Evolutionary conservation across 768 basidiomycete genomes (phyloP).

Genomic region (Lactarius trivialis): DNA sequence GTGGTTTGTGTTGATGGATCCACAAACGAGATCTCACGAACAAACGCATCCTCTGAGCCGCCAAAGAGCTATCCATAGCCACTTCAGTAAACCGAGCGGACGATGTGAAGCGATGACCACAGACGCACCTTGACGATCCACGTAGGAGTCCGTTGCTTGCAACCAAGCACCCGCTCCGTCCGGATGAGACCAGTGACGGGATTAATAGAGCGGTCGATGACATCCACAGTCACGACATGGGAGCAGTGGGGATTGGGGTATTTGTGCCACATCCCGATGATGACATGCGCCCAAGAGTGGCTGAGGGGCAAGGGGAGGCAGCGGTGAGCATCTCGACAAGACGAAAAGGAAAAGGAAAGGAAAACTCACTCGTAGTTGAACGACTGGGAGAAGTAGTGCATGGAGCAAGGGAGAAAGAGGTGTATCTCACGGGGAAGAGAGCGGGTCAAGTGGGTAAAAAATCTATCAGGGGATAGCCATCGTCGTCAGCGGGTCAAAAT

Average conservation of each 20-base stretch:
- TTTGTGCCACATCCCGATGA: constrained; percentile 92
- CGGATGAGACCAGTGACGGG: constrained; percentile 81
- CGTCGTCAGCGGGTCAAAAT: not conserved
- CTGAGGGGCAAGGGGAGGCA: constrained; percentile 36
- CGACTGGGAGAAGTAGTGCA: constrained; percentile 85
- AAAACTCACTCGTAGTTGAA: constrained; percentile 74
- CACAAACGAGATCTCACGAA: constrained; percentile 89
- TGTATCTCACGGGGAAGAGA: not conserved
- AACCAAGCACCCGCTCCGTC: constrained; percentile 84
- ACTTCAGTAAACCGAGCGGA: not conserved
- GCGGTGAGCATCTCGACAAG: constrained; percentile 13
- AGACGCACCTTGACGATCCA: constrained; percentile 87
- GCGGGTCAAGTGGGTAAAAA: constrained; percentile 1
- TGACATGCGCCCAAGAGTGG: constrained; percentile 86
- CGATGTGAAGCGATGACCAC: not conserved
- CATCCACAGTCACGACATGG: constrained; percentile 83
- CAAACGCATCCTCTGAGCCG: constrained; percentile 90
- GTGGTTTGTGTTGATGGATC: constrained; percentile 77
- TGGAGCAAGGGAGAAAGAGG: constrained; percentile 28
- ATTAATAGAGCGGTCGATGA: constrained; percentile 78
- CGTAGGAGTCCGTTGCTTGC: constrained; percentile 83
- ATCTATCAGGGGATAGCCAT: not conserved
- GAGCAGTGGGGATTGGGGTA: constrained; percentile 92
- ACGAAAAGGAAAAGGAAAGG: not conserved
- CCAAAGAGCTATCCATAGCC: constrained; percentile 61